Conservation (phyloP, 345 rosid species). For the Linum trigynum region DNA sequence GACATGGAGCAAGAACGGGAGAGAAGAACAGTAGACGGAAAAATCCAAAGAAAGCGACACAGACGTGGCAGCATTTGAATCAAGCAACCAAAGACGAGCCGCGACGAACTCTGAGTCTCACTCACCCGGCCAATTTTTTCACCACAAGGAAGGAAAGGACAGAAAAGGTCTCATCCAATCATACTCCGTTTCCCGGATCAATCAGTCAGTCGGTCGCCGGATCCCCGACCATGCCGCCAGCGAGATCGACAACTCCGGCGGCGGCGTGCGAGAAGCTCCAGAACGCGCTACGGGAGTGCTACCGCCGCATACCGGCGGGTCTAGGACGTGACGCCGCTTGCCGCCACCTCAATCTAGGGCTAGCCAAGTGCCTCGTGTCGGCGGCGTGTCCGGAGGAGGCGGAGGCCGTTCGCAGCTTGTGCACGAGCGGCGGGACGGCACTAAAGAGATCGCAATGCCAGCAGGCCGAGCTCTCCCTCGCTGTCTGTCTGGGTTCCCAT, state of each 20-base stretch:
- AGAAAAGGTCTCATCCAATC: no score
- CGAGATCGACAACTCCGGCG: not conserved
- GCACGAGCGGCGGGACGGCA: conserved; percentile 76
- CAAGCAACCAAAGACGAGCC: not conserved
- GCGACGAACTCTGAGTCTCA: not conserved
- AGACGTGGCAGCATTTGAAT: not conserved
- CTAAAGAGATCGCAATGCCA: conserved; percentile 76
- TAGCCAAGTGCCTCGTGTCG: conserved; percentile 68
- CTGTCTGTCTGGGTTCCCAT: conserved; percentile 43
- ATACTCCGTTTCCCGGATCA: no score
- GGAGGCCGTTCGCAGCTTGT: conserved; percentile 67
- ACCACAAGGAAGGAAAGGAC: not conserved
- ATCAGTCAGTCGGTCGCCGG: not conserved
- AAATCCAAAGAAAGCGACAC: not conserved
- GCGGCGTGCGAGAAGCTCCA: conserved; percentile 43
- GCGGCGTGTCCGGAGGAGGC: conserved; percentile 60
- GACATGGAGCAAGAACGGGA: no score
- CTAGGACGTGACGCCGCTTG: conserved; percentile 41
- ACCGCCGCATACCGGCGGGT: conserved; percentile 50
- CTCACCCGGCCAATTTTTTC: not conserved
- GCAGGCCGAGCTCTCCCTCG: conserved; percentile 66
- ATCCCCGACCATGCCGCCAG: not conserved
- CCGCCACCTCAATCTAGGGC: conserved; percentile 60
- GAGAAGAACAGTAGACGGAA: no score
- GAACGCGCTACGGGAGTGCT: conserved; percentile 54